Evolutionary conservation across 257 asterid genomes (phyloP).

Genomic region (Sherardia arvensis): DNA sequence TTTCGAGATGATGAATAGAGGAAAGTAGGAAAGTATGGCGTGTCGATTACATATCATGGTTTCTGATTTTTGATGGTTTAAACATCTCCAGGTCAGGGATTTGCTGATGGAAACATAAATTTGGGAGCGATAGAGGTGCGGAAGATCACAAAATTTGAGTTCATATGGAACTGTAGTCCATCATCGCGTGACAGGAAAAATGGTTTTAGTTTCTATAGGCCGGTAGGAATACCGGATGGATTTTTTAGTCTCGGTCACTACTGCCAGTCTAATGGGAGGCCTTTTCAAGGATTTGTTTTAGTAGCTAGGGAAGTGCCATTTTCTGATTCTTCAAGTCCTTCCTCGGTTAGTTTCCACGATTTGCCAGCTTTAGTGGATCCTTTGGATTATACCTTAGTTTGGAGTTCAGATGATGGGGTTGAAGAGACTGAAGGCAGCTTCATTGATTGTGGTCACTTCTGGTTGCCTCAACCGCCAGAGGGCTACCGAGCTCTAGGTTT

Average conservation of each 20-base stretch:
- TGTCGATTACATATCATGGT: background rate
- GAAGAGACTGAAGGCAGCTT: constrained; percentile 43
- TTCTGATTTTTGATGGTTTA: constrained; percentile 9
- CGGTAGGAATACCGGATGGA: constrained; percentile 53
- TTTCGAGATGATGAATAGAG: background rate
- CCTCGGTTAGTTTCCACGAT: constrained; percentile 5
- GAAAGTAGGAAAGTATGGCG: background rate
- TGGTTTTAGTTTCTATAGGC: constrained; percentile 69
- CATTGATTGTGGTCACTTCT: constrained; percentile 45
- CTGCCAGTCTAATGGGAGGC: constrained; percentile 64
- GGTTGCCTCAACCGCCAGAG: constrained; percentile 71
- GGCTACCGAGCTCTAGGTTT: constrained; percentile 77
- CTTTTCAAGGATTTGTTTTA: constrained; percentile 66
- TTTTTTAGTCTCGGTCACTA: constrained; percentile 67
- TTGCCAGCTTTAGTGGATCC: constrained; percentile 56
- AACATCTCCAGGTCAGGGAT: constrained; percentile 50
- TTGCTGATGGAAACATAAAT: constrained; percentile 40
- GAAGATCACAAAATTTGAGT: constrained; percentile 49
- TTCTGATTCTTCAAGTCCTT: constrained; percentile 13
- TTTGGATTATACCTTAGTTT: constrained; percentile 53
- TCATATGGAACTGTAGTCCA: constrained; percentile 52
- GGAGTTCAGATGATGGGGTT: constrained; percentile 54
- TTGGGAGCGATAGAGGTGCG: constrained; percentile 77
- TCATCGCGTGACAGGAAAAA: constrained; percentile 44
- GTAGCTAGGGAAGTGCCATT: constrained; percentile 48